Base-by-base conservation (phyloP, 2,329 filamentous ascomycete genomes). In the Emmonsia crescens region DNA sequence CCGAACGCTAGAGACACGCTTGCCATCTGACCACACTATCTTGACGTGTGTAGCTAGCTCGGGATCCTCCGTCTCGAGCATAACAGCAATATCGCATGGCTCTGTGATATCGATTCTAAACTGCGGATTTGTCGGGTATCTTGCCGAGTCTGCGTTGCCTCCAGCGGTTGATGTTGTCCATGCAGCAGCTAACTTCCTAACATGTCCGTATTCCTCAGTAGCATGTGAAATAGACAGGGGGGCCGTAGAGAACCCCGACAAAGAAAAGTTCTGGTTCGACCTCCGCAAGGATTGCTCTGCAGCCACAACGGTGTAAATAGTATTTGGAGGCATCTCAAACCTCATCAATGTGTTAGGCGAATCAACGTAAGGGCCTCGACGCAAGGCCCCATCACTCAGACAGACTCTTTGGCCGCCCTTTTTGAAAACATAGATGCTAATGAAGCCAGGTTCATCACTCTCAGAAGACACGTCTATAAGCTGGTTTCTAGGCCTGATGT, bases 271-370 rank as follows among this genome's bases (percentile, higher is more conserved):
- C 72, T 96, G 92, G 27, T 79, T 81, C 1, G 84, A 80, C 3
- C 88, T 77, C 1, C 89, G 87, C 4, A 97, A 81, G 44, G 88
- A 86, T 68, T 95, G 87, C 68, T 95, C 88, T 19, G 91, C 87
- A 33, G 91, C 79, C 8, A 92, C 89, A 5, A 89, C 77, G 0
- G 84, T 86, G 67, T 84, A 84, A 0, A 75, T 76, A 12, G 76
- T 75, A 19, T 76, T 73, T 1, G 79, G 72, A n/a, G 79, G 74
- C 62, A 81, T 80, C 33, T 89, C 83, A 64, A 96, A 82, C 62
- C 88, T 86, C 52, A 95, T 84, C 8, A 99, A 83, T 0, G 89
- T 96, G 73, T 97, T 95, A 1, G 91, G 91, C 2, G 92, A 95
- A 74, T 96, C 93, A 40, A 97, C 91, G 65, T 90, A 96, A n/a